phyloP scores from a whole-genome alignment of 805 yeast genomes.

The Teunomyces tritomae region DNA sequence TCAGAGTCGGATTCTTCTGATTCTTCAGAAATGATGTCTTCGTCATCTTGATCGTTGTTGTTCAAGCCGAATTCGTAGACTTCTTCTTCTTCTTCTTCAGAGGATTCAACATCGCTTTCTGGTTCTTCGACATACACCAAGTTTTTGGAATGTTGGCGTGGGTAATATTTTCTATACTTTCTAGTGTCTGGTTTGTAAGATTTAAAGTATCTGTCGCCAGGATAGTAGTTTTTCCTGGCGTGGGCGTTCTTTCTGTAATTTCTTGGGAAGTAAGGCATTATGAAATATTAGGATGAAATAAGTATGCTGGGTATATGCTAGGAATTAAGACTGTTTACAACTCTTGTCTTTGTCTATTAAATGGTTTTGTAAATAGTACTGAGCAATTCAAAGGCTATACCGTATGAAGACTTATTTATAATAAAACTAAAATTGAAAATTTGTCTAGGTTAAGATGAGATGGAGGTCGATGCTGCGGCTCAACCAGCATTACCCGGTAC shows the following conservation, averaged over 20 bases:
- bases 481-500: conserved; percentile 3
- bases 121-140: conserved; percentile 46
- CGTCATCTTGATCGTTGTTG: conserved; percentile 15
- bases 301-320: background rate
- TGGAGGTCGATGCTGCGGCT: conserved; percentile 3
- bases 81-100: conserved; percentile 22
- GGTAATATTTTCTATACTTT: conserved; percentile 29
- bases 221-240: conserved; percentile 7
- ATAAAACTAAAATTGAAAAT: conserved; percentile 1
- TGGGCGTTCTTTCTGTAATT: conserved; percentile 7
- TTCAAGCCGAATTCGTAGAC: conserved; percentile 31
- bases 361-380: conserved; percentile 2
- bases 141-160: conserved; percentile 19
- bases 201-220: conserved; percentile 4
- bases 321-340: background rate
- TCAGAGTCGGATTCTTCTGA: conserved; percentile 15
- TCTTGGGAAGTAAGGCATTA: conserved; percentile 8
- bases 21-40: conserved; percentile 11
- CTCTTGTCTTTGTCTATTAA: conserved; percentile 2
- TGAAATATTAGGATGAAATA: background rate
- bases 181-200: conserved; percentile 1
- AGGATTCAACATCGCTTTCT: conserved; percentile 31
- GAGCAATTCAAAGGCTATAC: background rate
- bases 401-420: conserved; percentile 1
- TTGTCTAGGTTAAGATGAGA: conserved; percentile 1